These are phyloP conservation scores for Dalechampia spathulata DNA, from an alignment of 441 rosid genomes.

Conservation along the genomic window DNA sequence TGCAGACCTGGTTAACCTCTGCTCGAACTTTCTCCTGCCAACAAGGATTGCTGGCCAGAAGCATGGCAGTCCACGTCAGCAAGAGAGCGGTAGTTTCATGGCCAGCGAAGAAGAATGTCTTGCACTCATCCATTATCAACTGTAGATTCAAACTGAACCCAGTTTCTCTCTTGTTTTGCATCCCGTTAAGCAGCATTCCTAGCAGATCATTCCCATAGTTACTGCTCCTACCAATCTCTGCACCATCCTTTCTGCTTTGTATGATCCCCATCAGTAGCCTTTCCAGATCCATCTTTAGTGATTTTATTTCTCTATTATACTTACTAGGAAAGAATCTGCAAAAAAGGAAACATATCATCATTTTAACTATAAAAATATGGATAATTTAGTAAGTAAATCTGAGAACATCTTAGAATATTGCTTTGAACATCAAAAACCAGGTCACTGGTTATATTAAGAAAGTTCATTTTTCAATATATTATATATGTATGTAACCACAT, in stretches of 20 bases:
- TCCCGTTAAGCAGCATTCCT: constrained; percentile 73
- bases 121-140: constrained; percentile 92
- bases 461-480: too few relatives aligned
- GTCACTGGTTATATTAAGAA: too few relatives aligned
- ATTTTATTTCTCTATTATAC: constrained; percentile 79
- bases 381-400: too few relatives aligned
- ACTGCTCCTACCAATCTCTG: constrained; percentile 72
- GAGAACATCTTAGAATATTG: too few relatives aligned
- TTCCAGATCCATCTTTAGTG: constrained; percentile 71
- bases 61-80: constrained; percentile 92
- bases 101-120: constrained; percentile 94
- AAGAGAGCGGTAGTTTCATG: constrained; percentile 88
- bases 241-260: constrained; percentile 59
- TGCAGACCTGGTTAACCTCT: constrained; percentile 59
- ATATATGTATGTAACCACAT: too few relatives aligned
- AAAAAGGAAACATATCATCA: too few relatives aligned
- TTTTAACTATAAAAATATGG: too few relatives aligned
- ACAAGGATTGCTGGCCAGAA: constrained; percentile 60
- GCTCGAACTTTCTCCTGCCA: constrained; percentile 81
- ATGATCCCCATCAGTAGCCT: constrained; percentile 73
- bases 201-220: constrained; percentile 76
- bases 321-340: constrained; percentile 76
- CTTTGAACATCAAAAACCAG: too few relatives aligned
- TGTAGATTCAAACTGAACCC: constrained; percentile 48
- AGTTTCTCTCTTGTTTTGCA: constrained; percentile 39